Percentiles rank a stretch among this genome's conserved stretches.
Evolutionary conservation across 768 basidiomycete species (phyloP).

Genomic region (Phylloporus arenicola): DNA sequence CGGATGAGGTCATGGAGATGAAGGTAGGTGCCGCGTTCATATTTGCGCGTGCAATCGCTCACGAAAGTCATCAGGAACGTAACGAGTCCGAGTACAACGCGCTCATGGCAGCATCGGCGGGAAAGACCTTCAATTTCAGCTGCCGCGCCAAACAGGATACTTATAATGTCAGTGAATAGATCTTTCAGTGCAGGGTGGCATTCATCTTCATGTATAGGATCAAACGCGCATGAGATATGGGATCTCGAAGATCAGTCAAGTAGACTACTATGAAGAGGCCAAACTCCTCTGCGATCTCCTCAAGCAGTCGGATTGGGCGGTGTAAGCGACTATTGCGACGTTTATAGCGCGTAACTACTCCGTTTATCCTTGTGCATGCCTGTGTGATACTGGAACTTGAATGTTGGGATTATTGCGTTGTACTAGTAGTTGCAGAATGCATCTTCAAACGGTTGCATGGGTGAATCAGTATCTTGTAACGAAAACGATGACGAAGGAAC

Average conservation of each 20-base stretch:
- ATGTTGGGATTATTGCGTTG: neutral
- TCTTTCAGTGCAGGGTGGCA: neutral
- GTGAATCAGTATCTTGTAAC: neutral
- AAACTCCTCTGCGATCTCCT: slow-evolving; percentile 55
- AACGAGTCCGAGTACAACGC: slow-evolving; percentile 55
- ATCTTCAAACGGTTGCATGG: neutral
- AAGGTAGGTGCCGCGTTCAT: slow-evolving; percentile 40
- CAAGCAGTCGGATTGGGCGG: slow-evolving; percentile 50
- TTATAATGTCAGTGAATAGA: slow-evolving; percentile 57
- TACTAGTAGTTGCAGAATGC: neutral
- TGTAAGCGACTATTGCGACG: slow-evolving; percentile 10
- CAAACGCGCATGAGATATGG: slow-evolving; percentile 77
- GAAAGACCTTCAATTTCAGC: slow-evolving; percentile 72
- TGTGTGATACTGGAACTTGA: slow-evolving; percentile 3
- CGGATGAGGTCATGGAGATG: slow-evolving; percentile 71
- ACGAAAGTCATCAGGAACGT: slow-evolving; percentile 34
- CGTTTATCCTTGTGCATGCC: neutral
- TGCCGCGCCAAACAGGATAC: slow-evolving; percentile 86
- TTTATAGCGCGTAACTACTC: neutral
- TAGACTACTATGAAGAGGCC: slow-evolving; percentile 70
- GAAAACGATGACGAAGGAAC: neutral
- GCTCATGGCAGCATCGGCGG: slow-evolving; percentile 58
- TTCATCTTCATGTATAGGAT: slow-evolving; percentile 46
- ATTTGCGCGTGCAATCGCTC: neutral
- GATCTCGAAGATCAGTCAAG: slow-evolving; percentile 56